Percentiles rank a stretch among this genome's conserved stretches.
These are phyloP conservation scores for Phialophora verrucosa DNA, from an alignment of 2,329 filamentous ascomycete species.

Conservation along the genomic window DNA sequence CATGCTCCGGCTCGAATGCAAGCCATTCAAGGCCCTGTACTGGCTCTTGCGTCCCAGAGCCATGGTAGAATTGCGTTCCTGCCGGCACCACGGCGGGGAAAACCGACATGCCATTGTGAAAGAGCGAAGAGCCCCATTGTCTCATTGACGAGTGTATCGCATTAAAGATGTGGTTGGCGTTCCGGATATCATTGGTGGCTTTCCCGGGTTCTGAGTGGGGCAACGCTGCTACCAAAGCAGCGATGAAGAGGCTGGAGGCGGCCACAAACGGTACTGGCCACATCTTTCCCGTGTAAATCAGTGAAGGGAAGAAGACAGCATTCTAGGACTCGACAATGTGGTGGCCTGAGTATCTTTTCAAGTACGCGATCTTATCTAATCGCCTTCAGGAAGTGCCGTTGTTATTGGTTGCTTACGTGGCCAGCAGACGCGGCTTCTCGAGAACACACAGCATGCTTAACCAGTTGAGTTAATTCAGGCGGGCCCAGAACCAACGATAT, in stretches of 20 bases:
- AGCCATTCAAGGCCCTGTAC: slow-evolving; percentile 56
- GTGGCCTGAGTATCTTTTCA: too few relatives aligned
- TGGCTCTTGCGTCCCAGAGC: slow-evolving; percentile 53
- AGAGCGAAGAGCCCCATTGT: slow-evolving; percentile 73
- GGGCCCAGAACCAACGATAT: too few relatives aligned
- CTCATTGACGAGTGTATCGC: slow-evolving; percentile 72
- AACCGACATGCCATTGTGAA: slow-evolving; percentile 77
- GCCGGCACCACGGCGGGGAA: slow-evolving; percentile 69
- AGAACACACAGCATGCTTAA: too few relatives aligned
- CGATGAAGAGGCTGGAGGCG: background rate
- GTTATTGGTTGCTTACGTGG: slow-evolving; percentile 17
- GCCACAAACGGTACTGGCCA: background rate
- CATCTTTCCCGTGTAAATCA: slow-evolving; percentile 1
- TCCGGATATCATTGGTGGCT: slow-evolving; percentile 40
- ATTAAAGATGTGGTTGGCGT: slow-evolving; percentile 73
- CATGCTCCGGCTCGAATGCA: slow-evolving; percentile 78
- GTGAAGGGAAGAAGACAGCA: background rate
- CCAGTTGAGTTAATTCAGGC: too few relatives aligned
- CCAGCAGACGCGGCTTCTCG: slow-evolving; percentile 5
- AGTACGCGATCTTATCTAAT: background rate
- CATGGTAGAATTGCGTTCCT: slow-evolving; percentile 72
- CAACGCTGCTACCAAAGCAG: slow-evolving; percentile 9
- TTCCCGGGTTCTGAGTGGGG: background rate
- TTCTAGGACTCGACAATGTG: background rate
- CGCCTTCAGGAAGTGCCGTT: background rate